Conservation (phyloP, 108 stramenopile genomes). For the Chaetoceros muelleri region DNA sequence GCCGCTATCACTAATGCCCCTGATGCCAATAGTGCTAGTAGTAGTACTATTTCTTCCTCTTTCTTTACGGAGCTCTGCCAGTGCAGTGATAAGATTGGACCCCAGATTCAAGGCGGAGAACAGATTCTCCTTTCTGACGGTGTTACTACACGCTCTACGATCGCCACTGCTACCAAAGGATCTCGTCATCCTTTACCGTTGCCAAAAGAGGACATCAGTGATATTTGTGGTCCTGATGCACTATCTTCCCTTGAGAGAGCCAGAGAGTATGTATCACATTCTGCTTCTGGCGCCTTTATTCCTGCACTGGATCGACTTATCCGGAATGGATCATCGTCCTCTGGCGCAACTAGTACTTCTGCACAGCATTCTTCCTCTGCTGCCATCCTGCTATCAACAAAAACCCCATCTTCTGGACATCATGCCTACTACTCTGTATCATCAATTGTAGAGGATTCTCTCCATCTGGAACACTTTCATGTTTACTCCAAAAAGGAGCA, state of each 20-base stretch:
- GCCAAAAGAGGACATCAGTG: slow-evolving; percentile 10
- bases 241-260: slow-evolving; percentile 41
- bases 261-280: slow-evolving; percentile 45
- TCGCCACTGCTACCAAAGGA: slow-evolving; percentile 45
- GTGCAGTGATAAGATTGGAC: slow-evolving; percentile 12
- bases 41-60: no score
- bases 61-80: slow-evolving; percentile 12
- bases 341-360: slow-evolving; percentile 1
- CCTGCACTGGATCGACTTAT: slow-evolving; percentile 28
- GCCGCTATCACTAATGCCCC: no score
- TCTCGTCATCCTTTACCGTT: slow-evolving; percentile 14
- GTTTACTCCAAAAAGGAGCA: slow-evolving; percentile 28
- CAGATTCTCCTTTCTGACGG: slow-evolving; percentile 9
- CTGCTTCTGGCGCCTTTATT: slow-evolving; percentile 37
- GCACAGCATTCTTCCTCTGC: background rate
- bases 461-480: slow-evolving; percentile 57
- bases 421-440: slow-evolving; percentile 14
- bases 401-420: slow-evolving; percentile 5
- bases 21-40: no score
- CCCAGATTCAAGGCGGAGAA: slow-evolving; percentile 1
- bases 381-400: slow-evolving; percentile 1
- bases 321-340: background rate
- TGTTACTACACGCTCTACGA: slow-evolving; percentile 22
- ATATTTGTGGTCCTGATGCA: slow-evolving; percentile 30
- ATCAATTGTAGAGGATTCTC: slow-evolving; percentile 28